Percentiles rank a stretch among this genome's conserved stretches.
Conservation (phyloP, 1,284 basidiomycete species). For the Porodaedalea pini region DNA sequence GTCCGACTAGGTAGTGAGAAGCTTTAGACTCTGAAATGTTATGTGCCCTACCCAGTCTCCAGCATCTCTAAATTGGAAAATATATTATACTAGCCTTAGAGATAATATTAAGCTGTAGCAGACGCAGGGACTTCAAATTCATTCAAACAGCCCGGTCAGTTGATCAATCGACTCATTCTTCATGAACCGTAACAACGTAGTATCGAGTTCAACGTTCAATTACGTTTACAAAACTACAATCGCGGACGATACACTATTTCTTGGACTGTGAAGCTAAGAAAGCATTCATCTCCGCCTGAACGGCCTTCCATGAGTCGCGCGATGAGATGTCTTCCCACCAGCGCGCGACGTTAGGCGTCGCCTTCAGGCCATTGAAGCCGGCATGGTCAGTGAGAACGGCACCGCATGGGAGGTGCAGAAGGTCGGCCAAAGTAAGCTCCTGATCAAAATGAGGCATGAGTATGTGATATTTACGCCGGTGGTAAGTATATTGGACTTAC, state of each 20-base stretch:
- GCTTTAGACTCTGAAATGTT: too few relatives aligned
- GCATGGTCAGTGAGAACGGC: not conserved
- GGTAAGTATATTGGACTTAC: slow-evolving; percentile 25
- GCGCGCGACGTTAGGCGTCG: slow-evolving; percentile 13
- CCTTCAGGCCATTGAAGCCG: slow-evolving; percentile 1
- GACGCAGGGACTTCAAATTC: too few relatives aligned
- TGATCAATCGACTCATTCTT: too few relatives aligned
- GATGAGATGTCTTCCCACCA: slow-evolving; percentile 28
- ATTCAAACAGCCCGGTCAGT: too few relatives aligned
- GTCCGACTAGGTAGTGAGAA: too few relatives aligned
- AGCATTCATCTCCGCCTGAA: slow-evolving; percentile 15
- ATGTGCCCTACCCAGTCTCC: too few relatives aligned
- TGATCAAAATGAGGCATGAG: not conserved
- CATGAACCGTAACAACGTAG: too few relatives aligned
- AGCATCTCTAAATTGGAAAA: too few relatives aligned
- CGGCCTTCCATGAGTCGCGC: slow-evolving; percentile 24
- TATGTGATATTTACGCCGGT: not conserved
- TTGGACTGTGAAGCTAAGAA: not conserved
- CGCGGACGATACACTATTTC: too few relatives aligned
- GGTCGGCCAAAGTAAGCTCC: slow-evolving; percentile 17
- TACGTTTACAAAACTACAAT: not conserved
- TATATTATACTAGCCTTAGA: too few relatives aligned
- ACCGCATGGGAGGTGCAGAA: slow-evolving; percentile 17
- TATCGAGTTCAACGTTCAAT: too few relatives aligned
- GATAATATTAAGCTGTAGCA: too few relatives aligned